phyloP scores from a whole-genome alignment of 306 rosid species.

The Cucurbita pepo region DNA sequence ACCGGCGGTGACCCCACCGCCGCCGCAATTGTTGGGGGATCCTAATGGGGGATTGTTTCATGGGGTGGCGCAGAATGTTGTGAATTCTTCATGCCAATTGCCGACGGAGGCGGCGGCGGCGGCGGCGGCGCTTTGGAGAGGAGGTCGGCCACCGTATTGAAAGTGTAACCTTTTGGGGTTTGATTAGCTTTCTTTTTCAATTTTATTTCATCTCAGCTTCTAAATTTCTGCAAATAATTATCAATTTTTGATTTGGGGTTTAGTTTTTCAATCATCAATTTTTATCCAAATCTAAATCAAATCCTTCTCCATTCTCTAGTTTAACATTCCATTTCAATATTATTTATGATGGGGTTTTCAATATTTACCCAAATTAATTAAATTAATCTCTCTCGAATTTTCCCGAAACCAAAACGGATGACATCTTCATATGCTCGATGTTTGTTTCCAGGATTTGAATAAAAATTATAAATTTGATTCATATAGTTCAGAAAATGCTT shows the following conservation, averaged over 20 bases:
- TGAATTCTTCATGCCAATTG: conserved; percentile 57
- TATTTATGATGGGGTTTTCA: neutral
- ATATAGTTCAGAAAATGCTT: too few species aligned
- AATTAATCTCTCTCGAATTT: neutral
- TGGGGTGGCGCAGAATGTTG: conserved; percentile 70
- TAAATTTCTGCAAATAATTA: neutral
- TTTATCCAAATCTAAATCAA: neutral
- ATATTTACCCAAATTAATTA: neutral
- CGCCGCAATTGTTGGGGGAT: conserved; percentile 33
- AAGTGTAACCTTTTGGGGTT: neutral
- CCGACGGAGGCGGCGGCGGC: conserved; percentile 30
- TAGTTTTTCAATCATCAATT: neutral
- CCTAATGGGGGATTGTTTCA: conserved; percentile 40
- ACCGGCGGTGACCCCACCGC: conserved; percentile 35
- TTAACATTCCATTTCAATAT: too few species aligned
- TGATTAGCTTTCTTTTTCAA: neutral
- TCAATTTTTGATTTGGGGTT: neutral
- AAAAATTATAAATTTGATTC: neutral
- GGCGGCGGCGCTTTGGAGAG: conserved; percentile 40
- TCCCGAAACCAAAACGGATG: too few species aligned
- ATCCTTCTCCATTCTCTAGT: neutral
- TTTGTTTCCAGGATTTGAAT: too few species aligned
- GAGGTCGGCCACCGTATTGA: conserved; percentile 59
- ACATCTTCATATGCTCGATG: too few species aligned
- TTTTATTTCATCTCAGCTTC: neutral